These are phyloP conservation scores for Fusarium beomiforme DNA, from an alignment of 2,329 filamentous ascomycete genomes.

Conservation along the genomic window DNA sequence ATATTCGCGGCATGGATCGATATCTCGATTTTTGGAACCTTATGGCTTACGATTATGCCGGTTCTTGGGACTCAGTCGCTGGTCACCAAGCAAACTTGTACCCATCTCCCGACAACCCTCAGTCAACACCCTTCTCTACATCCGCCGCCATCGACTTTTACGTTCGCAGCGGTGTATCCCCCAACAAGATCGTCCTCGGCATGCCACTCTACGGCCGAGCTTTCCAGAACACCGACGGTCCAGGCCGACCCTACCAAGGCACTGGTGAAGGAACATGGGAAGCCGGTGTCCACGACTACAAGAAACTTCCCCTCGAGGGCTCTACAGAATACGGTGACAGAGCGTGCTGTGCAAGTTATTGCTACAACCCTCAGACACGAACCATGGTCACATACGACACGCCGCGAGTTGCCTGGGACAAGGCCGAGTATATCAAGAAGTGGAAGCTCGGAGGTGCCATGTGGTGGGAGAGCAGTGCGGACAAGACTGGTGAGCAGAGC, in stretches of 20 bases:
- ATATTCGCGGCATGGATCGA: constrained; percentile 71
- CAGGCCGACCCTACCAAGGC: constrained; percentile 74
- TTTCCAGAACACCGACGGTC: constrained; percentile 81
- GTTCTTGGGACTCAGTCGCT: constrained; percentile 77
- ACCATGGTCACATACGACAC: constrained; percentile 86
- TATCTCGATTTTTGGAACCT: constrained; percentile 80
- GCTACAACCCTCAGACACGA: constrained; percentile 71
- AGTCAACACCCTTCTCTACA: constrained; percentile 81
- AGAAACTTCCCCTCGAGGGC: constrained; percentile 77
- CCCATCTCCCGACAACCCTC: constrained; percentile 64
- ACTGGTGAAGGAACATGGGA: constrained; percentile 87
- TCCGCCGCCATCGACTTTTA: constrained; percentile 77
- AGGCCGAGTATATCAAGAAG: constrained; percentile 76
- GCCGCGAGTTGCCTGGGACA: constrained; percentile 70
- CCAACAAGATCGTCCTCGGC: constrained; percentile 83
- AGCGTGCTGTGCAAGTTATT: constrained; percentile 76
- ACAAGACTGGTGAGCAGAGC: constrained; percentile 72
- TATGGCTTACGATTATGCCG: constrained; percentile 91
- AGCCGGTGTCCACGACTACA: constrained; percentile 87
- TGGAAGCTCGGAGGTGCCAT: constrained; percentile 84
- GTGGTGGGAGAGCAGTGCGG: constrained; percentile 95
- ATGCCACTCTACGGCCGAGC: constrained; percentile 93
- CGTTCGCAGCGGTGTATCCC: constrained; percentile 68
- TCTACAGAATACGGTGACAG: constrained; percentile 72
- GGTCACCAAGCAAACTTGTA: constrained; percentile 87